Conservation (phyloP, 2,329 filamentous ascomycete species). For the Sporothrix euskadiensis region DNA sequence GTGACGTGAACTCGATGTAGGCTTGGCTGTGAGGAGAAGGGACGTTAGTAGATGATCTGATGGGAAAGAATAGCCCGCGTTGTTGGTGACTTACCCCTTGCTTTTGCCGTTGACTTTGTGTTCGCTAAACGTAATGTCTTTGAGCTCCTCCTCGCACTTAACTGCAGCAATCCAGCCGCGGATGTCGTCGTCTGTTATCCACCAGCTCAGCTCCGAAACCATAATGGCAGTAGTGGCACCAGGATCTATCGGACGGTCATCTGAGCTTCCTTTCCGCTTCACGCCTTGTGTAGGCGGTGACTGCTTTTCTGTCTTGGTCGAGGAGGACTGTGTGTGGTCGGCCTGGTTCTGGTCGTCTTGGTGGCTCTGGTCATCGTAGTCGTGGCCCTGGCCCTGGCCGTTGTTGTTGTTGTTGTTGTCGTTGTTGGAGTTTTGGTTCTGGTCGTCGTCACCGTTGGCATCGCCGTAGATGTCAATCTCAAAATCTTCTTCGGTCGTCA, state of each 20-base stretch:
- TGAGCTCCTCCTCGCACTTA: conserved; percentile 79
- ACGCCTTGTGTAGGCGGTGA: conserved; percentile 53
- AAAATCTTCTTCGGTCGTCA: conserved; percentile 70
- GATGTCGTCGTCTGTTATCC: conserved; percentile 93
- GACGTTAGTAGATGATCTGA: conserved; percentile 19
- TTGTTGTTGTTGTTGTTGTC: conserved; percentile 30
- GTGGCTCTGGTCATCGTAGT: conserved; percentile 30
- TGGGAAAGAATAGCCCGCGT: neutral
- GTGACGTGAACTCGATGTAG: conserved; percentile 80
- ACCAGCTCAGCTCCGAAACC: conserved; percentile 92
- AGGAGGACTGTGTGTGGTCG: neutral
- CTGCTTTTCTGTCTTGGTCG: conserved; percentile 35
- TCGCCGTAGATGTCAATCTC: conserved; percentile 74
- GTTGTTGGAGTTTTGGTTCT: conserved; percentile 35
- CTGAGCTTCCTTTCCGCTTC: conserved; percentile 62
- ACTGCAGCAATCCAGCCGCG: conserved; percentile 80
- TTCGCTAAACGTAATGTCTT: conserved; percentile 94
- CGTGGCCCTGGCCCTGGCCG: conserved; percentile 37
- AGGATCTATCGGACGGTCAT: conserved; percentile 60
- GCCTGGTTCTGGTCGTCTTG: conserved; percentile 34
- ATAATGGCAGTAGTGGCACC: conserved; percentile 70
- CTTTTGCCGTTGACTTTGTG: conserved; percentile 99
- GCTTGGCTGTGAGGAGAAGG: conserved; percentile 57
- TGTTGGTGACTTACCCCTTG: conserved; percentile 70
- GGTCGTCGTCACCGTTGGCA: conserved; percentile 46